Conservation (phyloP, 1,139 yeast genomes). For the Suhomyces bribrorum region DNA sequence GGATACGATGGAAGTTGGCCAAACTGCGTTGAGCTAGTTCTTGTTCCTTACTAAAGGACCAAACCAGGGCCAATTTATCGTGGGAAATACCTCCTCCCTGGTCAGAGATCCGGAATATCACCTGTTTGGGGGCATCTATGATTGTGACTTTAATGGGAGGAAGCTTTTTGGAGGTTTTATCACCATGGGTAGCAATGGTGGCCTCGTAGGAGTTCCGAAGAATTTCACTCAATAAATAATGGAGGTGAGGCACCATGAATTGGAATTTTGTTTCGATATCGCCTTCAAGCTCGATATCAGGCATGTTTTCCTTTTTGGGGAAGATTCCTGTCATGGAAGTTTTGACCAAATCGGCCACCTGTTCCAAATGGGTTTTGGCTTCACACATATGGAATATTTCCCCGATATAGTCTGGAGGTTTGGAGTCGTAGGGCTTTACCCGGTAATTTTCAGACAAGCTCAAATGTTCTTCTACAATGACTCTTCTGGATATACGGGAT, state of each 20-base stretch:
- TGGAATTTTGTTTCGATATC: constrained; percentile 64
- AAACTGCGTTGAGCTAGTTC: constrained; percentile 56
- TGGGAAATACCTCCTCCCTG: constrained; percentile 83
- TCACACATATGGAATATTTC: constrained; percentile 80
- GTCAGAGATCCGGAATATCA: constrained; percentile 79
- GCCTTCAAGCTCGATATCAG: constrained; percentile 75
- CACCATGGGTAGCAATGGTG: constrained; percentile 51
- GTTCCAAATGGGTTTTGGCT: constrained; percentile 64
- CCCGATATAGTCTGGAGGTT: constrained; percentile 75
- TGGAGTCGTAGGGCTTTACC: constrained; percentile 42
- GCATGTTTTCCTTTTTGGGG: constrained; percentile 63
- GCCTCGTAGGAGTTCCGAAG: constrained; percentile 84
- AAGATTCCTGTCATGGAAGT: constrained; percentile 47
- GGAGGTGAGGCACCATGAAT: constrained; percentile 82
- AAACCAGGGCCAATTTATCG: constrained; percentile 59
- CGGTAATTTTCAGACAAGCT: constrained; percentile 68
- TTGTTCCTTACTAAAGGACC: constrained; percentile 82
- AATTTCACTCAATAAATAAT: constrained; percentile 83
- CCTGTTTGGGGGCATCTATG: constrained; percentile 63
- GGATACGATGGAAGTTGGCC: constrained; percentile 65
- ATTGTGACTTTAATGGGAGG: constrained; percentile 76
- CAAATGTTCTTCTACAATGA: constrained; percentile 87
- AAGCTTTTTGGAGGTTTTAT: constrained; percentile 35
- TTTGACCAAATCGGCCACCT: constrained; percentile 53
- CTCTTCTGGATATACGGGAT: constrained; percentile 84